Evolutionary conservation across 2,329 filamentous ascomycete genomes (phyloP).

Genomic region (Aspergillus persii): DNA sequence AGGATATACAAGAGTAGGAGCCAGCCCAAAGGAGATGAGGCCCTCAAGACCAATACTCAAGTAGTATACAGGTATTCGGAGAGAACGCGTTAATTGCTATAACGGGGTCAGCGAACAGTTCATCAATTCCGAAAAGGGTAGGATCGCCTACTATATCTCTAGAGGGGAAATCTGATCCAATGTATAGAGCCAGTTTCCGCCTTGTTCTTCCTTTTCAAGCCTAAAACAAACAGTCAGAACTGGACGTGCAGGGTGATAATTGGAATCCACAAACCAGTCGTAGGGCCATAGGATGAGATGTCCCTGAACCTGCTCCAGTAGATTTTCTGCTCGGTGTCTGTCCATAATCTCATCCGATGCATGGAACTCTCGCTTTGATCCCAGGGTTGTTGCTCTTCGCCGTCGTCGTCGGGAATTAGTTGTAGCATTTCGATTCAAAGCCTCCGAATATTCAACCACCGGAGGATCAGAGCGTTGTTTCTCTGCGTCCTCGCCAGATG

Average conservation of each 20-base stretch:
- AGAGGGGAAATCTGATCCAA: slow-evolving; percentile 93
- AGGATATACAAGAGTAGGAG: background rate
- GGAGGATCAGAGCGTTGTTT: slow-evolving; percentile 30
- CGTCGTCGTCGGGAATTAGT: slow-evolving; percentile 37
- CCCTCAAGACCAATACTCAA: background rate
- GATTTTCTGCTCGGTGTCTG: slow-evolving; percentile 72
- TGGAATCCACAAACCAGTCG: slow-evolving; percentile 63
- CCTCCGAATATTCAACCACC: slow-evolving; percentile 41
- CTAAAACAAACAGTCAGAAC: slow-evolving; percentile 31
- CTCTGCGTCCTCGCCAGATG: slow-evolving; percentile 30
- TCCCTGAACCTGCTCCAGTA: slow-evolving; percentile 80
- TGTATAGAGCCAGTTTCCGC: slow-evolving; percentile 94
- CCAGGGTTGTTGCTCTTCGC: slow-evolving; percentile 45
- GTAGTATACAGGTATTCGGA: background rate
- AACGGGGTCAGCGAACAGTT: slow-evolving; percentile 15
- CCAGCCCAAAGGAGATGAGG: background rate
- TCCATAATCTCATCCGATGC: slow-evolving; percentile 72
- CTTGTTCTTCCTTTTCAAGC: slow-evolving; percentile 85
- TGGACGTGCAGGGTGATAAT: background rate
- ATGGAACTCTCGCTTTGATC: slow-evolving; percentile 48
- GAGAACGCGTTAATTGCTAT: slow-evolving; percentile 28
- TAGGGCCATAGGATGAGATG: slow-evolving; percentile 91
- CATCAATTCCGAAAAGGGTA: background rate
- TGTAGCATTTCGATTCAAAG: slow-evolving; percentile 38
- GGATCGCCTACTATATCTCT: slow-evolving; percentile 71